These are phyloP conservation scores for Kalanchoe fedtschenkoi DNA, from an alignment of 164 flowering plant species.

Conservation along the genomic window DNA sequence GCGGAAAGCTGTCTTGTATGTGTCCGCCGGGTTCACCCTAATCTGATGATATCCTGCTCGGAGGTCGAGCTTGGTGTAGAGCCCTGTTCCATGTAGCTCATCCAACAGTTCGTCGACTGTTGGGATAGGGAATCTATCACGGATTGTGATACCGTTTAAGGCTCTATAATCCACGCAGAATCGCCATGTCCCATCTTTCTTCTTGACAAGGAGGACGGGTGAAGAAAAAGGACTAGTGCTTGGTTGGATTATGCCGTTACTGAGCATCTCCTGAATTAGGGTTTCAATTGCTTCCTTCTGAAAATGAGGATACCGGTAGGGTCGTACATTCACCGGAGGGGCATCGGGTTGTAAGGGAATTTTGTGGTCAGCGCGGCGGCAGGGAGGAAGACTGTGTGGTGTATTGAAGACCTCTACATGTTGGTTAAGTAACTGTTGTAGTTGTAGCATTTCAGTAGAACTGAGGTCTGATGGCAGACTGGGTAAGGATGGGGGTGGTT, in stretches of 20 bases:
- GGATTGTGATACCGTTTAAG: not conserved
- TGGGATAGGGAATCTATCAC: not conserved
- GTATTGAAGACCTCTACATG: not conserved
- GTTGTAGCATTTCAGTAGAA: too few species aligned
- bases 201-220: not conserved
- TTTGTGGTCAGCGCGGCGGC: too few species aligned
- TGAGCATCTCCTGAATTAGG: too few species aligned
- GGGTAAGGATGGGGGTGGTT: too few species aligned
- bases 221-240: not conserved
- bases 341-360: too few species aligned
- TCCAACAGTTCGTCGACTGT: not conserved
- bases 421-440: too few species aligned
- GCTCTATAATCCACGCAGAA: not conserved
- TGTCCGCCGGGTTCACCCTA: not conserved
- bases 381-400: not conserved
- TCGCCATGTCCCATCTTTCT: slow-evolving; percentile 1
- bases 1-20: not conserved
- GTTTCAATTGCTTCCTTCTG: too few species aligned
- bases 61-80: not conserved
- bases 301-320: too few species aligned
- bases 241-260: not conserved
- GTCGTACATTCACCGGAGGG: too few species aligned
- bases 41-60: not conserved
- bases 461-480: too few species aligned
- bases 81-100: not conserved